These are phyloP conservation scores for Coprinopsis sp. DNA, from an alignment of 768 basidiomycete species.

Conservation along the genomic window DNA sequence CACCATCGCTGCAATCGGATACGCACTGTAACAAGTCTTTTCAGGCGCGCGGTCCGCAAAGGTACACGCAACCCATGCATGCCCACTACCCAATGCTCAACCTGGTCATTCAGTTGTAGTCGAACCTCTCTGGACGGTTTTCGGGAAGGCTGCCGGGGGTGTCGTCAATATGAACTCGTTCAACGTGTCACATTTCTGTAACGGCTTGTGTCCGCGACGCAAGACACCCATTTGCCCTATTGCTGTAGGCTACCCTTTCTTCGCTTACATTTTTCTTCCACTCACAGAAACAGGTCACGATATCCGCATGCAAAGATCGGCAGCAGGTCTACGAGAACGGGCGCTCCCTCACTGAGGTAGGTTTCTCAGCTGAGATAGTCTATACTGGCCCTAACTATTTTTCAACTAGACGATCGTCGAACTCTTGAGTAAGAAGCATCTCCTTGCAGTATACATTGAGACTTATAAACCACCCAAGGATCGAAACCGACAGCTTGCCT, in stretches of 20 bases:
- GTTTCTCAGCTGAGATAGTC: background rate
- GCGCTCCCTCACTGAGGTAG: background rate
- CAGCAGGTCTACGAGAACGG: background rate
- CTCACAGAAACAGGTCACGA: background rate
- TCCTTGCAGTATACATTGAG: too few relatives aligned
- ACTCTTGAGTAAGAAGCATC: background rate
- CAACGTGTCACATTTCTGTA: too few relatives aligned
- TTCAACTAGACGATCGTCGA: background rate
- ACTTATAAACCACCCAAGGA: too few relatives aligned
- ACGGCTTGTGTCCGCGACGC: background rate
- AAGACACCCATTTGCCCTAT: background rate
- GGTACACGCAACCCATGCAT: background rate
- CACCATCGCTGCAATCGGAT: constrained; percentile 2
- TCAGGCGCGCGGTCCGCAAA: background rate
- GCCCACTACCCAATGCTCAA: too few relatives aligned
- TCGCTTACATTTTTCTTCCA: background rate
- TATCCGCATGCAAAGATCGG: background rate
- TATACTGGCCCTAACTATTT: background rate
- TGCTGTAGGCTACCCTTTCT: background rate
- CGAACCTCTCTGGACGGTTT: background rate
- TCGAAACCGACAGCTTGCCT: too few relatives aligned
- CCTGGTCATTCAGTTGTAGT: background rate
- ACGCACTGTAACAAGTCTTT: background rate
- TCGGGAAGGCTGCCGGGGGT: background rate
- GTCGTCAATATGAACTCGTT: background rate